phyloP scores from a whole-genome alignment of 805 yeast species.

The Lachancea cidri region DNA sequence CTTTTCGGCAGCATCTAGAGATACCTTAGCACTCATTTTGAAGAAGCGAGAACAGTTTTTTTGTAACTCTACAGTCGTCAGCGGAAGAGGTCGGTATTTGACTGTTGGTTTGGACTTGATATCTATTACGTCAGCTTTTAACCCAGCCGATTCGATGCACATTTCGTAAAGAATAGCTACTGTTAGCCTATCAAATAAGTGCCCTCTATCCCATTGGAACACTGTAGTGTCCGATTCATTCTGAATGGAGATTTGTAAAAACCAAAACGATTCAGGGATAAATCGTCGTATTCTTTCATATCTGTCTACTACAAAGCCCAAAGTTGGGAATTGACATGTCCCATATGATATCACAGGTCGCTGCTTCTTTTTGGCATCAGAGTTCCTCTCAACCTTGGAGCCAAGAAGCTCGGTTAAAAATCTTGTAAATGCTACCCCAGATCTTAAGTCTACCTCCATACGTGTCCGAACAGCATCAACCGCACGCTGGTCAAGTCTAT shows the following conservation, averaged over 20 bases:
- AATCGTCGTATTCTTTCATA: slow-evolving; percentile 70
- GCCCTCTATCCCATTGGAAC: slow-evolving; percentile 69
- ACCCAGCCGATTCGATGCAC: slow-evolving; percentile 45
- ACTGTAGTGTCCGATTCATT: slow-evolving; percentile 36
- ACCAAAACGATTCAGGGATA: slow-evolving; percentile 78
- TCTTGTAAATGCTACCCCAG: slow-evolving; percentile 87
- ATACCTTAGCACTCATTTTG: slow-evolving; percentile 72
- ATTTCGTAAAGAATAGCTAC: slow-evolving; percentile 62
- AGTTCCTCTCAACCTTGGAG: slow-evolving; percentile 16
- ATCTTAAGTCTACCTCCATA: slow-evolving; percentile 79
- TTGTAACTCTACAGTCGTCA: slow-evolving; percentile 92
- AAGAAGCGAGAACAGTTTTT: slow-evolving; percentile 74
- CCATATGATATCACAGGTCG: slow-evolving; percentile 63
- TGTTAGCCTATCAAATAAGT: slow-evolving; percentile 66
- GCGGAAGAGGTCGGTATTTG: slow-evolving; percentile 80
- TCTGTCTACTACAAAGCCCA: slow-evolving; percentile 94
- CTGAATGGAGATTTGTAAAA: slow-evolving; percentile 47
- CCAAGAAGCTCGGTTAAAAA: slow-evolving; percentile 51
- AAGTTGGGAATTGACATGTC: slow-evolving; percentile 91
- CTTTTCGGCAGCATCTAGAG: slow-evolving; percentile 75
- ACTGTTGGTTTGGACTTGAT: slow-evolving; percentile 59
- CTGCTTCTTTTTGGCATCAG: slow-evolving; percentile 15
- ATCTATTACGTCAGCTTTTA: slow-evolving; percentile 45
- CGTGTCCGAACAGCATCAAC: slow-evolving; percentile 85
- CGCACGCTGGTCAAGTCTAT: slow-evolving; percentile 54